These are phyloP conservation scores for Avena eriantha DNA, from an alignment of 176 grass and related monocot species.

Conservation along the genomic window DNA sequence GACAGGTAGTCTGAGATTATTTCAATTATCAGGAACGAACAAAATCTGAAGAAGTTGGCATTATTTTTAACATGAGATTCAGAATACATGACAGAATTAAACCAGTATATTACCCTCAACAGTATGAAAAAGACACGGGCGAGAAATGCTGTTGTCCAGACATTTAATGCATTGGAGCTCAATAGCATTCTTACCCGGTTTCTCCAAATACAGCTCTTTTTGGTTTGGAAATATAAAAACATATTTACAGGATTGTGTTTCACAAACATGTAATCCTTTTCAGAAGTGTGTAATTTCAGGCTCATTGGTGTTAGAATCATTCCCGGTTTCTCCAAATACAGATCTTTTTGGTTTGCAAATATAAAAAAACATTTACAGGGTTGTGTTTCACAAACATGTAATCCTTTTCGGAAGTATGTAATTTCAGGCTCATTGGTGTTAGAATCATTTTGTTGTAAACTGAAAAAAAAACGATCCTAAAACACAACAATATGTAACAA, in stretches of 20 bases:
- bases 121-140: conserved; percentile 12
- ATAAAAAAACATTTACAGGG: neutral
- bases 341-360: too few species aligned
- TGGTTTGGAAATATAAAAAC: conserved; percentile 8
- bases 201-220: conserved; percentile 1
- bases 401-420: neutral
- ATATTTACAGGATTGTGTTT: neutral
- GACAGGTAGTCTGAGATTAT: conserved; percentile 70
- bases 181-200: conserved; percentile 29
- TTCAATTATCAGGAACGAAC: conserved; percentile 14
- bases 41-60: neutral
- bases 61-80: neutral
- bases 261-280: neutral
- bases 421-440: neutral
- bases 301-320: conserved; percentile 12
- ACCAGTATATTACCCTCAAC: conserved; percentile 18
- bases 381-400: neutral
- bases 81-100: conserved; percentile 6
- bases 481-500: conserved; percentile 18
- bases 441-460: conserved; percentile 16
- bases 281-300: neutral
- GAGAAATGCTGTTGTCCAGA: conserved; percentile 10
- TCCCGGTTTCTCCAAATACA: neutral
- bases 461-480: neutral
- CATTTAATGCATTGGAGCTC: neutral